These are phyloP conservation scores for Penicillium pancosmium DNA, from an alignment of 495 filamentous ascomycete species.

Conservation along the genomic window DNA sequence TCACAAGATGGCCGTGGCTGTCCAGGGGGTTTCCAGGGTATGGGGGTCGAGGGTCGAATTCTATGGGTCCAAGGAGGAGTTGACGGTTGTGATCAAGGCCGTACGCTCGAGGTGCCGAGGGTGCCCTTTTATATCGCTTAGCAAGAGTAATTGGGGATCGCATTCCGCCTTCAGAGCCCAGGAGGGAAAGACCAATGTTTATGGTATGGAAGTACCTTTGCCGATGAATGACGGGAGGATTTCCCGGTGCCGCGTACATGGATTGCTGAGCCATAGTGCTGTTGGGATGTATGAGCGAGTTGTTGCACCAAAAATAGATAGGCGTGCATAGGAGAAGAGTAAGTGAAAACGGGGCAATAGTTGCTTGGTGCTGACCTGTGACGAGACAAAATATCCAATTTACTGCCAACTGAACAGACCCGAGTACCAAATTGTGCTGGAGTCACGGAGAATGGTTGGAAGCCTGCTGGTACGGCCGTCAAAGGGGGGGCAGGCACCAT, in stretches of 20 bases:
- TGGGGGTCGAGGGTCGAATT: conserved; percentile 37
- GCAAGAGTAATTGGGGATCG: conserved; percentile 18
- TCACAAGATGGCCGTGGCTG: conserved; percentile 27
- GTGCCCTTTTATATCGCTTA: conserved; percentile 40
- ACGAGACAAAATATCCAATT: conserved; percentile 43
- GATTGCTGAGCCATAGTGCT: conserved; percentile 39
- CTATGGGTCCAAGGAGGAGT: conserved; percentile 24
- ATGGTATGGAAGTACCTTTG: conserved; percentile 44
- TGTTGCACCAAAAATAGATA: conserved; percentile 8
- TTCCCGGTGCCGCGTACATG: conserved; percentile 37
- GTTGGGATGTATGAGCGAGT: conserved; percentile 36
- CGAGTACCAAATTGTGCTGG: conserved; percentile 36
- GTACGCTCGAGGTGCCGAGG: conserved; percentile 34
- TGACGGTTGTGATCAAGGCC: conserved; percentile 35
- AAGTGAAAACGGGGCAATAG: conserved; percentile 12
- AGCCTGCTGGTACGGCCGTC: conserved; percentile 37
- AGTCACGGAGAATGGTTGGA: conserved; percentile 38
- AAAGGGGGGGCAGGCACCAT: conserved; percentile 42
- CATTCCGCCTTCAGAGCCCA: conserved; percentile 11
- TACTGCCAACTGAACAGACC: conserved; percentile 37
- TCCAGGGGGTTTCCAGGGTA: conserved; percentile 36
- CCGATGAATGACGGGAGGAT: conserved; percentile 42
- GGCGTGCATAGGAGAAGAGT: conserved; percentile 2
- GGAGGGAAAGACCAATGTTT: conserved; percentile 14
- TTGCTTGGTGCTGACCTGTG: conserved; percentile 44